Percentiles rank a stretch among this genome's conserved stretches.
These are phyloP conservation scores for Debaryomycetaceae sp. DNA, from an alignment of 1,139 yeast species.

Conservation along the genomic window DNA sequence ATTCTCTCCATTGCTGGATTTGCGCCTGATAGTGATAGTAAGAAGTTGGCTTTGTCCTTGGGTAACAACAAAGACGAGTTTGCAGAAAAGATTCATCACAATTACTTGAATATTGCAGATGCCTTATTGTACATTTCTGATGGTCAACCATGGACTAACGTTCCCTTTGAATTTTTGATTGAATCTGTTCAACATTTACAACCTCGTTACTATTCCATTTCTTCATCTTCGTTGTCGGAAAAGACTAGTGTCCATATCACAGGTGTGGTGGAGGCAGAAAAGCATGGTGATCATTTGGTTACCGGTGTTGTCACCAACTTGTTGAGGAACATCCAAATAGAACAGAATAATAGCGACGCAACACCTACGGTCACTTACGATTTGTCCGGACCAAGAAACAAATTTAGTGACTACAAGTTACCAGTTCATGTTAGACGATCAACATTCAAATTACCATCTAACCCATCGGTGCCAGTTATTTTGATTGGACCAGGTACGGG, in stretches of 20 bases:
- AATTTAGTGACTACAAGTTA: slow-evolving; percentile 53
- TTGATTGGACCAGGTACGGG: slow-evolving; percentile 99
- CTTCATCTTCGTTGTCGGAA: slow-evolving; percentile 81
- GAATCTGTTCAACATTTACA: slow-evolving; percentile 80
- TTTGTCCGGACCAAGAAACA: slow-evolving; percentile 75
- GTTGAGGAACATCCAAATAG: slow-evolving; percentile 66
- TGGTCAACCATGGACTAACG: slow-evolving; percentile 63
- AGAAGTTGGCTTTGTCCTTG: slow-evolving; percentile 48
- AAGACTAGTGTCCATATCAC: slow-evolving; percentile 77
- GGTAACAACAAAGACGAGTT: slow-evolving; percentile 69
- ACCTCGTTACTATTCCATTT: slow-evolving; percentile 95
- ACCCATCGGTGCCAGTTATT: slow-evolving; percentile 78
- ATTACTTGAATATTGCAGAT: slow-evolving; percentile 73
- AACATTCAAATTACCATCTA: slow-evolving; percentile 89
- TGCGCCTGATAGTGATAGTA: slow-evolving; percentile 68
- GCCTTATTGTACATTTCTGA: slow-evolving; percentile 60
- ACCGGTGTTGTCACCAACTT: slow-evolving; percentile 93
- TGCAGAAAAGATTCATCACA: slow-evolving; percentile 58
- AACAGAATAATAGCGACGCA: slow-evolving; percentile 48
- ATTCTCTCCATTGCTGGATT: slow-evolving; percentile 74
- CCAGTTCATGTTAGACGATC: slow-evolving; percentile 96
- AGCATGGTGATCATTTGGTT: slow-evolving; percentile 42
- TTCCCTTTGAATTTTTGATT: slow-evolving; percentile 81
- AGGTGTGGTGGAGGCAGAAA: slow-evolving; percentile 84
- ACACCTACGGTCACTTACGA: slow-evolving; percentile 60